These are phyloP conservation scores for Diaporthe amygdali DNA, from an alignment of 2,329 filamentous ascomycete species.

Conservation along the genomic window DNA sequence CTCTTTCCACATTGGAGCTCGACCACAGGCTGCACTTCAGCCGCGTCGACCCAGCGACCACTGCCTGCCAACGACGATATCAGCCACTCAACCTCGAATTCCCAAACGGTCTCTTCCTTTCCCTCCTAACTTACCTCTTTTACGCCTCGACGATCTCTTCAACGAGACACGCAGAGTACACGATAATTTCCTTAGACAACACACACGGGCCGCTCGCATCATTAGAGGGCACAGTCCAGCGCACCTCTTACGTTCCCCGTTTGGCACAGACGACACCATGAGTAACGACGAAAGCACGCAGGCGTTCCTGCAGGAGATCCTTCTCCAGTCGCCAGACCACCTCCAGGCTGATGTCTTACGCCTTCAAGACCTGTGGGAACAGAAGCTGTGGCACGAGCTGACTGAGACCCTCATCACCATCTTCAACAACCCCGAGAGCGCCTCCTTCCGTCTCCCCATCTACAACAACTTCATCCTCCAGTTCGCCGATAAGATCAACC, in stretches of 20 bases:
- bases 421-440: constrained; percentile 84
- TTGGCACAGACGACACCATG: constrained; percentile 28
- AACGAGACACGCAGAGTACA: background rate
- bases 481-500: constrained; percentile 98
- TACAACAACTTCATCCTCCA: constrained; percentile 95
- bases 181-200: too few species aligned
- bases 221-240: background rate
- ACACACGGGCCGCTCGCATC: background rate
- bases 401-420: constrained; percentile 87
- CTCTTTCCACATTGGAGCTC: constrained; percentile 15
- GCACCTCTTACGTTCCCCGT: constrained; percentile 9
- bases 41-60: constrained; percentile 40
- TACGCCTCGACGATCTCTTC: background rate
- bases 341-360: constrained; percentile 86
- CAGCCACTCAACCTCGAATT: constrained; percentile 20
- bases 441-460: constrained; percentile 82
- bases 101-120: constrained; percentile 12
- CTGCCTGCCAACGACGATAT: constrained; percentile 23
- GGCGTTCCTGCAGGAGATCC: constrained; percentile 72
- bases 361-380: constrained; percentile 97
- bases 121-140: background rate
- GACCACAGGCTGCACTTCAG: constrained; percentile 47
- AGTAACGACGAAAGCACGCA: constrained; percentile 91
- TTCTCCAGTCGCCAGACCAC: constrained; percentile 63
- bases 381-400: constrained; percentile 98